Conservation (phyloP, 2,329 filamentous ascomycete species). For the Apiospora koreana region DNA sequence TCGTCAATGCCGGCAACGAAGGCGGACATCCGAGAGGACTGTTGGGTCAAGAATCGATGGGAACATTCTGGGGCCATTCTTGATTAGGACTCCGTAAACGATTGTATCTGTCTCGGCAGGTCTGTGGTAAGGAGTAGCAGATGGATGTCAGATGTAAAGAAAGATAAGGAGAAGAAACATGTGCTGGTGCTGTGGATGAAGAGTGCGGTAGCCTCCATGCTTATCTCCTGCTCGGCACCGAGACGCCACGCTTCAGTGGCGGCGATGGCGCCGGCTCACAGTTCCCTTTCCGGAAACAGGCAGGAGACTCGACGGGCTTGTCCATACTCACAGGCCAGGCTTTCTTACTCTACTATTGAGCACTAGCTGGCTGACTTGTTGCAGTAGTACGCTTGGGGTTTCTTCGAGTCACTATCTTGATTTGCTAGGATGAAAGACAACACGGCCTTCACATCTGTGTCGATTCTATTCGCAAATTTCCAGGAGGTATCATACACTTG, state of each 20-base stretch:
- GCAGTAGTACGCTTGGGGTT: not conserved
- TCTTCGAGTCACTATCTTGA: not conserved
- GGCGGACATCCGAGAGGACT: not conserved
- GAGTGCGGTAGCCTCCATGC: not conserved
- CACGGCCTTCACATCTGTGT: not conserved
- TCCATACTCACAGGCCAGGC: not conserved
- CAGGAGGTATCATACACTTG: not conserved
- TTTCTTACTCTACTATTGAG: not conserved
- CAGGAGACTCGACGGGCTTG: not conserved
- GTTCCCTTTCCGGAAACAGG: not conserved
- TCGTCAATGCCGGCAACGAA: not conserved
- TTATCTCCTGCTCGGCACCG: not conserved
- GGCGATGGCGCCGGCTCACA: not conserved
- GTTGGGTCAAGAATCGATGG: not conserved
- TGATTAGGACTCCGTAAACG: not conserved
- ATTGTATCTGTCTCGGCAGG: no score
- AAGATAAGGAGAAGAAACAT: no score
- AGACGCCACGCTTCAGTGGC: not conserved
- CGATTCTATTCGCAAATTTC: not conserved
- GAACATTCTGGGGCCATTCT: not conserved
- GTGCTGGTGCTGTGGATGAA: not conserved
- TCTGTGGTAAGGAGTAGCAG: not conserved
- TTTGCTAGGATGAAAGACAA: no score
- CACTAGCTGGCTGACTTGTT: not conserved
- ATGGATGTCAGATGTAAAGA: not conserved